phyloP scores from a whole-genome alignment of 1,284 basidiomycete species.

The Butyriboletus pseudospeciosus region DNA sequence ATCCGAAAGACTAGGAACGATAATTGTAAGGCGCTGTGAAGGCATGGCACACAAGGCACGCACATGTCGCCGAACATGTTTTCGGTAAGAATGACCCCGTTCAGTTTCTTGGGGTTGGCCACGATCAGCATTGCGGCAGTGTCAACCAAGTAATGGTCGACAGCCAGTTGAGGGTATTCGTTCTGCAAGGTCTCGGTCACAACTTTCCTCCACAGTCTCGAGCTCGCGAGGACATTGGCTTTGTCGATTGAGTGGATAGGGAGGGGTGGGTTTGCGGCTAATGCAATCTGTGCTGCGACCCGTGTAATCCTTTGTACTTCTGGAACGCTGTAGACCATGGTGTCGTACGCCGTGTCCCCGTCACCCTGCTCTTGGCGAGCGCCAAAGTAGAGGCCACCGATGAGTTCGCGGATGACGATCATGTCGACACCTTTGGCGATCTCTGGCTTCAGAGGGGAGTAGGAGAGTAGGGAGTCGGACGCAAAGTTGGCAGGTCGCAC shows the following conservation, averaged over 20 bases:
- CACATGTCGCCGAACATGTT: slow-evolving; percentile 97
- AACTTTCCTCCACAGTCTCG: slow-evolving; percentile 90
- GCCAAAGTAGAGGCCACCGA: slow-evolving; percentile 93
- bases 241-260: slow-evolving; percentile 96
- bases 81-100: slow-evolving; percentile 92
- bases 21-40: slow-evolving; percentile 3
- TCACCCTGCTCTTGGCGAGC: slow-evolving; percentile 84
- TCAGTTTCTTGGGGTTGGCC: slow-evolving; percentile 87
- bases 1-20: slow-evolving; percentile 75
- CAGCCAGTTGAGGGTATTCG: slow-evolving; percentile 82
- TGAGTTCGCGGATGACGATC: slow-evolving; percentile 93
- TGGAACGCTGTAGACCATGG: slow-evolving; percentile 85
- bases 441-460: slow-evolving; percentile 91
- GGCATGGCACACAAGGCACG: slow-evolving; percentile 31
- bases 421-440: slow-evolving; percentile 86
- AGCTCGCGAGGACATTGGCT: slow-evolving; percentile 96
- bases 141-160: slow-evolving; percentile 93
- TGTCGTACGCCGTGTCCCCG: slow-evolving; percentile 77
- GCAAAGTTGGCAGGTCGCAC: slow-evolving; percentile 96
- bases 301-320: slow-evolving; percentile 96
- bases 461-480: slow-evolving; percentile 81
- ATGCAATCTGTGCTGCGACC: slow-evolving; percentile 91
- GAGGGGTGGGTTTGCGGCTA: slow-evolving; percentile 80
- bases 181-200: slow-evolving; percentile 78
- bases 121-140: slow-evolving; percentile 97